Conservation (phyloP, 345 rosid species). For the Abelmoschus esculentus region DNA sequence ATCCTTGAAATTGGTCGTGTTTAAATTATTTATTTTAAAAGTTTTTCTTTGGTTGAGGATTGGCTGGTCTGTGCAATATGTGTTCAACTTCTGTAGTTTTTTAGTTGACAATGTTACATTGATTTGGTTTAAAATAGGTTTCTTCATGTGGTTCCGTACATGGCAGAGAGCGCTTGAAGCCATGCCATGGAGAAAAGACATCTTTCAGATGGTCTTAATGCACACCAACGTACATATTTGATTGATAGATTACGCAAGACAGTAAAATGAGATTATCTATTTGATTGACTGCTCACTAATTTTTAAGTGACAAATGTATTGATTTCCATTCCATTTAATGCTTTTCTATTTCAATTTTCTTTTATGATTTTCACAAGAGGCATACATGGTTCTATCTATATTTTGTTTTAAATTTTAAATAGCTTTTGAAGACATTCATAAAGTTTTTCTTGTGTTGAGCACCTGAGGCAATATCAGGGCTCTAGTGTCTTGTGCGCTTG, state of each 20-base stretch:
- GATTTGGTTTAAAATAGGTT: constrained; percentile 46
- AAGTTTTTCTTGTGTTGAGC: too few relatives aligned
- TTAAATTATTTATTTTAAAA: background rate
- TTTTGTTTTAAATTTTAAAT: too few relatives aligned
- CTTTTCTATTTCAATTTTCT: constrained; percentile 23
- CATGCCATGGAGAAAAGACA: constrained; percentile 99
- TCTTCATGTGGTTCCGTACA: constrained; percentile 85
- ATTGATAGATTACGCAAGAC: constrained; percentile 95
- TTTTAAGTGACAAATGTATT: too few relatives aligned
- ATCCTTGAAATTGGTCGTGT: background rate
- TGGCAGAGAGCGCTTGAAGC: constrained; percentile 98
- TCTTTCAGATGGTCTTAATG: constrained; percentile 89
- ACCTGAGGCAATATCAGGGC: too few relatives aligned
- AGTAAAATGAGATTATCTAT: constrained; percentile 82
- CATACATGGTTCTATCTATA: constrained; percentile 39
- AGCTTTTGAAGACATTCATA: too few relatives aligned
- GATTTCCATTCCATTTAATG: too few relatives aligned
- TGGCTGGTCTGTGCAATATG: background rate
- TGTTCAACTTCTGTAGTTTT: background rate
- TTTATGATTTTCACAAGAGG: constrained; percentile 64
- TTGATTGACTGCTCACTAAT: background rate
- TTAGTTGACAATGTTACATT: constrained; percentile 4
- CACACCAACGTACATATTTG: constrained; percentile 73
- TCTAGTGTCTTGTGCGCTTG: too few relatives aligned
- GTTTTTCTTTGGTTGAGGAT: background rate